Conservation (phyloP, 371 early-diverging fungal genomes). For the Amoeboaphelidium occidentale region DNA sequence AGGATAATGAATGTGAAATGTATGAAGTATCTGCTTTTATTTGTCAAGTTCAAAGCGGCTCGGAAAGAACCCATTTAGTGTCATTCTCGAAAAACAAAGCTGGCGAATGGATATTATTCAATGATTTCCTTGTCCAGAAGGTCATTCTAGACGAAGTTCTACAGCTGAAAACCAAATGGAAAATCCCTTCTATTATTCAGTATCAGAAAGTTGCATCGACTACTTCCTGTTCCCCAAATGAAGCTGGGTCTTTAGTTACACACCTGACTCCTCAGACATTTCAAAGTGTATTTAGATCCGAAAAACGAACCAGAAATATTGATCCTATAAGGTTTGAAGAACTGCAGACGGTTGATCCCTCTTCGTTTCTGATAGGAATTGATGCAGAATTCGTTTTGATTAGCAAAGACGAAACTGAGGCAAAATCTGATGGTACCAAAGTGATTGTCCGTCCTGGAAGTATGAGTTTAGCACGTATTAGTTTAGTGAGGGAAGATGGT, state of each 20-base stretch:
- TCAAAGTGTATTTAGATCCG: too few relatives aligned
- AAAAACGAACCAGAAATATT: too few relatives aligned
- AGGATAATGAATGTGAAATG: too few relatives aligned
- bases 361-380: conserved; percentile 37
- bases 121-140: conserved; percentile 69
- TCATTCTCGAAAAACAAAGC: too few relatives aligned
- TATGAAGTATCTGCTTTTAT: neutral
- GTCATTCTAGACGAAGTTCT: conserved; percentile 37
- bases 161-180: conserved; percentile 45
- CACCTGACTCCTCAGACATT: too few relatives aligned
- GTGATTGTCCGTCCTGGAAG: conserved; percentile 51
- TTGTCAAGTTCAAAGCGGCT: conserved; percentile 5
- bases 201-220: conserved; percentile 13
- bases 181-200: conserved; percentile 42
- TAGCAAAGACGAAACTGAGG: conserved; percentile 62
- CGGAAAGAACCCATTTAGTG: too few relatives aligned
- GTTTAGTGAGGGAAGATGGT: conserved; percentile 45
- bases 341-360: too few relatives aligned
- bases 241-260: too few relatives aligned
- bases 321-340: too few relatives aligned
- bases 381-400: conserved; percentile 87
- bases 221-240: too few relatives aligned
- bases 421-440: conserved; percentile 68
- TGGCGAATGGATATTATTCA: conserved; percentile 55
- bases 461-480: conserved; percentile 61